Evolutionary conservation across 2,329 filamentous ascomycete species (phyloP), one percentile per base, ranked within the genome.

Genomic region (Penicillium concentricum): DNA sequence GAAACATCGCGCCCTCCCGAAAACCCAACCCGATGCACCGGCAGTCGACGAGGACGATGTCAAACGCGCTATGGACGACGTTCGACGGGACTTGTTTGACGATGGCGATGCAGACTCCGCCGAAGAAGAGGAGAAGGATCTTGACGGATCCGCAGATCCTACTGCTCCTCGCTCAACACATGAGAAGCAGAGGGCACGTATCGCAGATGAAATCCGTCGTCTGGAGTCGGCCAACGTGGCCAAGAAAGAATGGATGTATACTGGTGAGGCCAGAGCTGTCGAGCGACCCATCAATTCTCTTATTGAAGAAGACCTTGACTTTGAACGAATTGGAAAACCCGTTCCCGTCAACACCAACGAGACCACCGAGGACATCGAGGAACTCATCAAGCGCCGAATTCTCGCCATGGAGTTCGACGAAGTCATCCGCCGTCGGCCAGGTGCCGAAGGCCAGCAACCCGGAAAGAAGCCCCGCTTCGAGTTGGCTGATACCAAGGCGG

Each of bases 341-440:
- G 89, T 97, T 0, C 91, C 93, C 1, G 90, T 97, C 59, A 92
- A 97, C 72, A 97, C 94, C 0, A 88, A 90, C 41, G 92, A 97
- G 73, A 82, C 95, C 39, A 95, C 87, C 52, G 92, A 97, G 73
- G 87, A 87, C 66, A 95, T 99, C 56, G 94, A 99, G 75, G 88
- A 90, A 34, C 84, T 99, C 57, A 92, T 99, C 78, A 97, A 97
- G 77, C 86, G 91, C 38, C 89, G 94, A 48, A 97, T 99, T 65
- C 78, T 97, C 15, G 87, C 90, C 0, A 87, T 88, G 61, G 90
- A 97, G 66, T 97, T 99, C 66, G 92, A 99, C 73, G 93, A 97
- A 74, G 87, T 97, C 8, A 82, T 91, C 64, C 87, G 89, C 47
- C 86, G 94, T 16, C 85, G 91, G 16, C 92, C 92, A 2, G 90